These are phyloP conservation scores for Candida michaelii DNA, from an alignment of 805 yeast genomes.

Conservation along the genomic window DNA sequence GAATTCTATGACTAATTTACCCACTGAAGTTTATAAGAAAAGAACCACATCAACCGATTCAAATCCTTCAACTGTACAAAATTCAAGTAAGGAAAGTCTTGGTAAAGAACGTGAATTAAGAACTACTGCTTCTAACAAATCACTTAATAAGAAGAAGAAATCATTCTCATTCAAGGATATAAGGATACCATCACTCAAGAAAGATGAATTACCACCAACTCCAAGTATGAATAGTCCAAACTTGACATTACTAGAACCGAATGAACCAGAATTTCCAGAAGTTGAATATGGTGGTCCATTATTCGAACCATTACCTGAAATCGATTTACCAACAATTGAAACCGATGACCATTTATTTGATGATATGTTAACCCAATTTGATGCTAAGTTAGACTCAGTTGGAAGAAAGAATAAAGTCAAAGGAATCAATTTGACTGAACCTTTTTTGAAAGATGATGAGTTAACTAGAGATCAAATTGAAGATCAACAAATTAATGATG, in stretches of 20 bases:
- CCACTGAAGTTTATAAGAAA: slow-evolving; percentile 1
- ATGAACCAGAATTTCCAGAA: slow-evolving; percentile 2
- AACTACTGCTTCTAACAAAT: slow-evolving; percentile 8
- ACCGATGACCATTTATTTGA: slow-evolving; percentile 28
- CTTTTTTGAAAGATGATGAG: slow-evolving; percentile 43
- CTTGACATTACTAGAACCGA: slow-evolving; percentile 6
- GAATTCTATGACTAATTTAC: neutral
- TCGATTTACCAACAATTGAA: slow-evolving; percentile 27
- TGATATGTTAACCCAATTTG: slow-evolving; percentile 28
- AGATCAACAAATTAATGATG: slow-evolving; percentile 38
- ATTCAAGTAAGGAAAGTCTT: neutral
- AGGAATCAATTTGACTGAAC: slow-evolving; percentile 16
- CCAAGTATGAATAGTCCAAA: slow-evolving; percentile 7
- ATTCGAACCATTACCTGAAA: slow-evolving; percentile 7
- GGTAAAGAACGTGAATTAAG: neutral
- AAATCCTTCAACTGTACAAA: neutral
- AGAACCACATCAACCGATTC: neutral
- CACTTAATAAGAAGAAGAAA: slow-evolving; percentile 10
- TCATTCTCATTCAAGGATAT: slow-evolving; percentile 16
- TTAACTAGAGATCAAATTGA: slow-evolving; percentile 40
- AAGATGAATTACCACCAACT: slow-evolving; percentile 11
- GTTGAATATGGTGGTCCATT: neutral
- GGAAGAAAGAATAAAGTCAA: slow-evolving; percentile 13
- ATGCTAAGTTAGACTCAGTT: slow-evolving; percentile 21
- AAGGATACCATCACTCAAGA: slow-evolving; percentile 14